These are phyloP conservation scores for Penicillium occitanis DNA, from an alignment of 2,329 filamentous ascomycete genomes.

Conservation along the genomic window DNA sequence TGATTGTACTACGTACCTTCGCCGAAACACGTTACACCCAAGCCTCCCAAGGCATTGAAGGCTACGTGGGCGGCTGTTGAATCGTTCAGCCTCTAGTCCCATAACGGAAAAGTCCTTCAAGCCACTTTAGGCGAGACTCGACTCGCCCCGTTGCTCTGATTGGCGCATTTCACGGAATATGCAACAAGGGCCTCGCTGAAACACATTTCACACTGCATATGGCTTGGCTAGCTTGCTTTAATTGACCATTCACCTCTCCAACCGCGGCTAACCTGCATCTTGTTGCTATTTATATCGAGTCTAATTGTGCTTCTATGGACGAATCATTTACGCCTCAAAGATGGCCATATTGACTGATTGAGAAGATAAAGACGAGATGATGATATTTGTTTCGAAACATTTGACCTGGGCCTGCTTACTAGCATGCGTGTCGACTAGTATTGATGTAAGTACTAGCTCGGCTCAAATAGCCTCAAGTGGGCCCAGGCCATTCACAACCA, in stretches of 20 bases:
- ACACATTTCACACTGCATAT: constrained; percentile 12
- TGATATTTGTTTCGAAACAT: background rate
- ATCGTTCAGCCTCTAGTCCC: constrained; percentile 3
- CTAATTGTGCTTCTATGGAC: background rate
- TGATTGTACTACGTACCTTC: background rate
- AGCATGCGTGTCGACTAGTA: too few species aligned
- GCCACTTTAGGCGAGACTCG: background rate
- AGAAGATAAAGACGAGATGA: background rate
- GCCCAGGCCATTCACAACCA: background rate
- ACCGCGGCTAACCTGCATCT: constrained; percentile 5
- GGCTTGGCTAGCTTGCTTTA: constrained; percentile 6
- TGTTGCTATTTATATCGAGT: constrained; percentile 8
- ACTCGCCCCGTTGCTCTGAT: background rate
- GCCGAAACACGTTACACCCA: background rate
- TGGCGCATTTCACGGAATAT: background rate
- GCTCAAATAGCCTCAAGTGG: background rate
- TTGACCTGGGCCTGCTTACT: background rate
- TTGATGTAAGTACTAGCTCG: too few species aligned
- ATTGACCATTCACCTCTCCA: background rate
- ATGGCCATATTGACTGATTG: background rate
- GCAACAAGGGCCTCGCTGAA: constrained; percentile 3
- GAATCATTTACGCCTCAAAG: background rate
- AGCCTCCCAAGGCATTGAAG: too few species aligned
- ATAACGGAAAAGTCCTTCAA: background rate
- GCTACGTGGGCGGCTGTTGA: constrained; percentile 2